Conservation (phyloP, 257 asterid genomes). For the Dorcoceras hygrometricum region DNA sequence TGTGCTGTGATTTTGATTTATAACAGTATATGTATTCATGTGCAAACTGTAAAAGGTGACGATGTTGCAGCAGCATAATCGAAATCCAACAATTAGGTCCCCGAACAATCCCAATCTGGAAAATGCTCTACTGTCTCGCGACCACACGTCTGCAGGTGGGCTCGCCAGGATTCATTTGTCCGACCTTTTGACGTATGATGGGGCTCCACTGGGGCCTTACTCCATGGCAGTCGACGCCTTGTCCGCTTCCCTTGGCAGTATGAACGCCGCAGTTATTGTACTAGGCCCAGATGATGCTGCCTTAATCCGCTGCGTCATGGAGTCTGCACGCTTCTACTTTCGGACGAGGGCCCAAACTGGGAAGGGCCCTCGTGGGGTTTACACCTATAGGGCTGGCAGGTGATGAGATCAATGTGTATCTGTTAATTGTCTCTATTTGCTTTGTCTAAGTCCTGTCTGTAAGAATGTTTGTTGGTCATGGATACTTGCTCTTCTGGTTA, state of each 20-base stretch:
- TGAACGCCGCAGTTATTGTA: constrained; percentile 90
- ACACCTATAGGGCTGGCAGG: constrained; percentile 85
- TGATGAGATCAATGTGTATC: constrained; percentile 11
- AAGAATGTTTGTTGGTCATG: neutral
- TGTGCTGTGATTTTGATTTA: too few species aligned
- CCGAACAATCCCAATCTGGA: neutral
- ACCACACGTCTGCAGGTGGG: constrained; percentile 30
- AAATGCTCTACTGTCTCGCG: constrained; percentile 36
- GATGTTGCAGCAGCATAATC: neutral
- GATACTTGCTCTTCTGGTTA: neutral
- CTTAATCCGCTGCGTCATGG: constrained; percentile 77
- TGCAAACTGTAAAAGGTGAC: neutral
- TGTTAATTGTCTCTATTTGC: neutral
- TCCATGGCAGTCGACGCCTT: constrained; percentile 67
- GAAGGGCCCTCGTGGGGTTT: constrained; percentile 65
- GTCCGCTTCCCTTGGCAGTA: constrained; percentile 75
- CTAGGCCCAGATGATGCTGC: constrained; percentile 63
- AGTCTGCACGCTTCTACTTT: constrained; percentile 64
- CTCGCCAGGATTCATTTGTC: constrained; percentile 57
- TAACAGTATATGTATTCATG: too few species aligned
- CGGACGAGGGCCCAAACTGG: constrained; percentile 43
- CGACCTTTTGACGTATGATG: constrained; percentile 80
- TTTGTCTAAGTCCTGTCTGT: neutral
- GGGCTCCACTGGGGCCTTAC: constrained; percentile 63
- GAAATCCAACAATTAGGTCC: neutral